Evolutionary conservation across 2,329 filamentous ascomycete genomes (phyloP), one percentile per base, ranked within the genome.

Genomic region (Calonectria fujianensis): DNA sequence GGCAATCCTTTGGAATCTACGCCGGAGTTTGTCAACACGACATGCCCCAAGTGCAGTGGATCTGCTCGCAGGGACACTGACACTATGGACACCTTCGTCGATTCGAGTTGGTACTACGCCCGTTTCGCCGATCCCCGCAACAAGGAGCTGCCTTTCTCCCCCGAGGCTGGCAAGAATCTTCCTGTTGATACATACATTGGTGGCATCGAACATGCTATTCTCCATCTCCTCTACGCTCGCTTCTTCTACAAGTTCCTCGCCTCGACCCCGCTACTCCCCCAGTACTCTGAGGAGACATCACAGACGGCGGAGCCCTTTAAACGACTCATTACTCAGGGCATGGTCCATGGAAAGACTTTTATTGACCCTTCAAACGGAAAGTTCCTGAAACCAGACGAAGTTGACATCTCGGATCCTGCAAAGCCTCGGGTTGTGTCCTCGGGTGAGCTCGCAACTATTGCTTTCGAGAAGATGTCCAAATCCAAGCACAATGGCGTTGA

Each of bases 31-130:
- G 88, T 95, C 59, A 91, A 96, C 79, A 94, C 93, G 0, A 84
- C 88, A 3, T 98, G 96, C 82, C 96, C 96, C 7, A 91, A 91
- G 78, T 98, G 96, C 80, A 86, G 90, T 20, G 89, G 90, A 1
- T 85, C 91, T 31, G 96, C 95, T 9, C 94, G 92, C 82, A 91
- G 96, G 76, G 96, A 98, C 77, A 98, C 96, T 0, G 96, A 98
- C 83, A 98, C 96, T 3, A 98, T 98, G 96, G 96, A 98, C 84
- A 98, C 96, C 0, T 98, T 98, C 85, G 96, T 98, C 75, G 96
- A 98, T 85, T 98, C 95, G 2, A 97, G 95, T 69, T 98, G 96
- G 96, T 98, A 98, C 84, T 98, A 93, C 81, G 92, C 96, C 85
- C 91, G 95, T 16, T 98, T 95, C 80, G 85, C 93, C 35, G 95